phyloP scores from a whole-genome alignment of 73 alveolate species.

The Uronychia binucleata region DNA sequence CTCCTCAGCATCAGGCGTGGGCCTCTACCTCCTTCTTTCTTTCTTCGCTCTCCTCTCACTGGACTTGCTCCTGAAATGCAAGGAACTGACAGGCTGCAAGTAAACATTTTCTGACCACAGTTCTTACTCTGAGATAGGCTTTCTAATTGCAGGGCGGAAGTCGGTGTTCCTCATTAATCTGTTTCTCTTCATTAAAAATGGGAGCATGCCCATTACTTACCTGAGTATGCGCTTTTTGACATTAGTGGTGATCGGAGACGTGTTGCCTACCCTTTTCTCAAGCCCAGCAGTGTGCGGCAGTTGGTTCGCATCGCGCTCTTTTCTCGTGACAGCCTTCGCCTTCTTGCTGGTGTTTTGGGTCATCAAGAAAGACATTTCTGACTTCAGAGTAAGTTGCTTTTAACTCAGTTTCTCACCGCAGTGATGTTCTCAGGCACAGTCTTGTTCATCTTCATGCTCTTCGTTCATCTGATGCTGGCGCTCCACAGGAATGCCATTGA shows the following conservation, averaged over 20 bases:
- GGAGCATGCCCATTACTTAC: slow-evolving; percentile 17
- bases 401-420: background rate
- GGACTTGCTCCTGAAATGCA: slow-evolving; percentile 9
- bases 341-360: background rate
- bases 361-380: slow-evolving; percentile 20
- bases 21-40: background rate
- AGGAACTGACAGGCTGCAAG: slow-evolving; percentile 12
- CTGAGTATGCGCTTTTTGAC: background rate
- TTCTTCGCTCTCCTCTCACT: background rate
- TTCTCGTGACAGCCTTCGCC: background rate
- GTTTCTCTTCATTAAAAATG: slow-evolving; percentile 4
- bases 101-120: background rate
- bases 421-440: background rate
- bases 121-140: slow-evolving; percentile 14
- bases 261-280: background rate
- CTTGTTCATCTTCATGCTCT: background rate
- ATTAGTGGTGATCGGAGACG: background rate
- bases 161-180: slow-evolving; percentile 18
- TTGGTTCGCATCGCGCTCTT: background rate
- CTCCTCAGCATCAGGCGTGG: background rate
- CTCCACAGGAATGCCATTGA: background rate
- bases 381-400: background rate
- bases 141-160: background rate
- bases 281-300: background rate
- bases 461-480: background rate